Conservation (phyloP, 2,329 filamentous ascomycete species). For the Claviceps sp. region DNA sequence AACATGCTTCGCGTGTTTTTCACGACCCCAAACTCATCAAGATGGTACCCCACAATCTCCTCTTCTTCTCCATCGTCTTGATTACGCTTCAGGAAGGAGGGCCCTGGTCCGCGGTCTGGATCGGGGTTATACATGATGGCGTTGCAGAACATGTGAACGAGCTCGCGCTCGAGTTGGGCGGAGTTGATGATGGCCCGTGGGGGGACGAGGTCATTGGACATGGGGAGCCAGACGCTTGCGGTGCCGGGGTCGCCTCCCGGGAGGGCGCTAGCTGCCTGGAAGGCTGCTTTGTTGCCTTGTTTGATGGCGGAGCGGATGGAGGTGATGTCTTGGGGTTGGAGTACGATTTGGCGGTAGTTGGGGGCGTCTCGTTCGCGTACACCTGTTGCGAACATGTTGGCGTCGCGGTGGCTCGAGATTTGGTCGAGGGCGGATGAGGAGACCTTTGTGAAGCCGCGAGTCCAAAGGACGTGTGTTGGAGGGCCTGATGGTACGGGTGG, state of each 20-base stretch:
- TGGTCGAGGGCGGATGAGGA: conserved; percentile 62
- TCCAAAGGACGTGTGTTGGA: conserved; percentile 58
- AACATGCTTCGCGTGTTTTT: conserved; percentile 85
- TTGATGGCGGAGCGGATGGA: conserved; percentile 64
- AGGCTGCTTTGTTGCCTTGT: conserved; percentile 54
- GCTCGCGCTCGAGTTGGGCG: conserved; percentile 79
- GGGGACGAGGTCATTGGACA: conserved; percentile 65
- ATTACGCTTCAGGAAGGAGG: conserved; percentile 39
- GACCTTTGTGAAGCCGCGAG: conserved; percentile 61
- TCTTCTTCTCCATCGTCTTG: conserved; percentile 32
- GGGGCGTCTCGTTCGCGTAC: conserved; percentile 64
- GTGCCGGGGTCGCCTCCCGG: conserved; percentile 44
- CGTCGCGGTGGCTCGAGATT: conserved; percentile 62
- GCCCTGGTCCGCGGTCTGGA: conserved; percentile 55
- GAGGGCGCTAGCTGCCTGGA: conserved; percentile 46
- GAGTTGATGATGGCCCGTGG: conserved; percentile 89
- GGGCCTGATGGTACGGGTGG: conserved; percentile 36
- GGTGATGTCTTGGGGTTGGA: conserved; percentile 65
- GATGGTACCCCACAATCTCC: conserved; percentile 44
- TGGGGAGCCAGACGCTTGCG: conserved; percentile 49
- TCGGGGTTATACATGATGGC: conserved; percentile 97
- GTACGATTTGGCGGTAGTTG: conserved; percentile 60
- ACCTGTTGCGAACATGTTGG: conserved; percentile 66
- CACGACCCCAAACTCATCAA: conserved; percentile 76
- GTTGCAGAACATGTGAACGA: conserved; percentile 95